A percentile compares a stretch with the other conserved stretches of the same genome.
These are phyloP conservation scores for Rhododendron molle DNA, from an alignment of 148 eudicot species.

Conservation along the genomic window DNA sequence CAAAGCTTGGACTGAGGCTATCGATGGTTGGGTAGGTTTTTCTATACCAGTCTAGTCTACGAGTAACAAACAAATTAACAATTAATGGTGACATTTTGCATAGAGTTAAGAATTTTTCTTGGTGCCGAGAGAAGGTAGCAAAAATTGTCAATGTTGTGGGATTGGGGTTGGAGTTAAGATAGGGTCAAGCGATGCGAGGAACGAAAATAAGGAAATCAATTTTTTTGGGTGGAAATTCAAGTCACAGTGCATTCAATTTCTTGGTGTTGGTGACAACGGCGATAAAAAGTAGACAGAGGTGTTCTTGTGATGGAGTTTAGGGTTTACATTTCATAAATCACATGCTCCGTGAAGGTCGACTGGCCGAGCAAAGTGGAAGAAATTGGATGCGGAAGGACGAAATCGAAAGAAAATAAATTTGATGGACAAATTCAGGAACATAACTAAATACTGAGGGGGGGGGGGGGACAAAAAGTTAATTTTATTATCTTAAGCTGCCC, in stretches of 20 bases:
- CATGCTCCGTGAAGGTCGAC: not conserved
- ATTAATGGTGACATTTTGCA: not conserved
- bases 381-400: not conserved
- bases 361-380: not conserved
- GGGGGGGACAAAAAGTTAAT: not conserved
- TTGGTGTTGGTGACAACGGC: not conserved
- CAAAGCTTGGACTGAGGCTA: not conserved
- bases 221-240: not conserved
- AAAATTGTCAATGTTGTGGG: not conserved
- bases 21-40: not conserved
- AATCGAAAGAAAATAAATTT: not conserved
- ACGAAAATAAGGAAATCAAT: not conserved
- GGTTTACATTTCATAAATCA: not conserved
- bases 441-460: not conserved
- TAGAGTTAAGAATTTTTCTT: not conserved
- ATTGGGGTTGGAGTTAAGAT: not conserved
- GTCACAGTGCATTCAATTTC: too few relatives aligned
- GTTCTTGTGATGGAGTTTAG: not conserved
- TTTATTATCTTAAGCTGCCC: too few relatives aligned
- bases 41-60: too few relatives aligned
- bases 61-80: not conserved
- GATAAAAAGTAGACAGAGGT: not conserved
- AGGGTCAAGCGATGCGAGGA: not conserved
- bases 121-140: not conserved
- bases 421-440: not conserved